These are phyloP conservation scores for Citrullus colocynthis DNA, from an alignment of 306 rosid species.

Conservation along the genomic window DNA sequence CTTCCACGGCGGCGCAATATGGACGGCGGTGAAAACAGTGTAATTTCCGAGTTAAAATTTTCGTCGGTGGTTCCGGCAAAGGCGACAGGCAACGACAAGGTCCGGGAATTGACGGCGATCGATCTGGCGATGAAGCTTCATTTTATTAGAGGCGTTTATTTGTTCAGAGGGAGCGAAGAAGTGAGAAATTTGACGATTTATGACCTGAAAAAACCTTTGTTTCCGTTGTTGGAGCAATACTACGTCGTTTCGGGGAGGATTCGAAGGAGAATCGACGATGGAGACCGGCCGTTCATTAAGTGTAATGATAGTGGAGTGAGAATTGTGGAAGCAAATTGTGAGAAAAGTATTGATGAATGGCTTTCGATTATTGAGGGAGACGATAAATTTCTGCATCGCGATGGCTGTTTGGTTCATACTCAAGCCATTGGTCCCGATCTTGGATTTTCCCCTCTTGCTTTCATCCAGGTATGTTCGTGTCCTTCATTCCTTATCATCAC, in stretches of 20 bases:
- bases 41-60: conserved; percentile 8
- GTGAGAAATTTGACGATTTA: conserved; percentile 25
- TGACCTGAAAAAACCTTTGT: conserved; percentile 56
- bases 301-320: conserved; percentile 75
- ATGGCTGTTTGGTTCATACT: conserved; percentile 22
- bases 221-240: conserved; percentile 28
- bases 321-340: conserved; percentile 40
- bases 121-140: conserved; percentile 66
- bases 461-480: conserved; percentile 37
- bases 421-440: conserved; percentile 70
- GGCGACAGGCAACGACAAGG: conserved; percentile 16
- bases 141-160: conserved; percentile 43
- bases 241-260: conserved; percentile 46
- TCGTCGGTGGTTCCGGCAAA: conserved; percentile 73
- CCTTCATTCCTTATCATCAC: neutral
- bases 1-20: too few relatives aligned
- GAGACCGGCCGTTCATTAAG: conserved; percentile 37
- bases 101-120: conserved; percentile 29
- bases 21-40: too few relatives aligned
- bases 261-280: conserved; percentile 27
- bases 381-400: neutral
- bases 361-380: conserved; percentile 17
- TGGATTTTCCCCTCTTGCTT: conserved; percentile 57
- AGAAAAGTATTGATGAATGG: conserved; percentile 32
- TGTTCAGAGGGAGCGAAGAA: conserved; percentile 34